Evolutionary conservation across 192 early-diverging fungal genomes (phyloP).

Genomic region (Lunasporangiospora selenospora): DNA sequence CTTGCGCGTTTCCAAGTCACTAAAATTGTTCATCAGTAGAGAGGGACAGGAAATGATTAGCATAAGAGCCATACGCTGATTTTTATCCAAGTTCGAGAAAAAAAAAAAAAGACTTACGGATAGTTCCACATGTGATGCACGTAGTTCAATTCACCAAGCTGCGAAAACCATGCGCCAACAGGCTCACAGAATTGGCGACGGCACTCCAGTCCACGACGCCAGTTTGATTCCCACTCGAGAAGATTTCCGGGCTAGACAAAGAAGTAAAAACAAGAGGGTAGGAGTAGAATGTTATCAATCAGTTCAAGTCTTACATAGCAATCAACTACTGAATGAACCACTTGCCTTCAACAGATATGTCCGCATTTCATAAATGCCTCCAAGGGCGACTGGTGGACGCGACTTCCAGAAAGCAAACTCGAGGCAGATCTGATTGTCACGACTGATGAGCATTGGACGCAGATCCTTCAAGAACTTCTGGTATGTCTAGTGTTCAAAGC

Average conservation of each 20-base stretch:
- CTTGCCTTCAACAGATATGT: conserved; percentile 81
- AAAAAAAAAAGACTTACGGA: conserved; percentile 63
- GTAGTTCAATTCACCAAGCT: conserved; percentile 85
- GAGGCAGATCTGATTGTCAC: conserved; percentile 86
- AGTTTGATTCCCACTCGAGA: conserved; percentile 93
- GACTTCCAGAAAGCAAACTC: conserved; percentile 95
- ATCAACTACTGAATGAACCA: background rate
- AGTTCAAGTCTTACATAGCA: background rate
- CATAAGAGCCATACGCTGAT: background rate
- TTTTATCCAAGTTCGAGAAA: conserved; percentile 32
- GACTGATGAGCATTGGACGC: conserved; percentile 70
- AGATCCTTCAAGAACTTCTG: conserved; percentile 71
- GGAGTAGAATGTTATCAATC: background rate
- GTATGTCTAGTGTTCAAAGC: conserved; percentile 64
- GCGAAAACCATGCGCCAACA: conserved; percentile 96
- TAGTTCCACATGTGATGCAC: conserved; percentile 96
- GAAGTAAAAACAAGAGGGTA: background rate
- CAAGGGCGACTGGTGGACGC: conserved; percentile 72
- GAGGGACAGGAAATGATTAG: background rate
- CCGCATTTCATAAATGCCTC: conserved; percentile 92
- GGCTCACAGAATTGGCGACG: conserved; percentile 88
- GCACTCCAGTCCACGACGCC: conserved; percentile 89
- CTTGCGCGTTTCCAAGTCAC: conserved; percentile 88
- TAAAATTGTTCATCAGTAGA: conserved; percentile 17
- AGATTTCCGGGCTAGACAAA: conserved; percentile 77